These are phyloP conservation scores for Zalaria obscura DNA, from an alignment of 2,329 filamentous ascomycete species.

Conservation along the genomic window DNA sequence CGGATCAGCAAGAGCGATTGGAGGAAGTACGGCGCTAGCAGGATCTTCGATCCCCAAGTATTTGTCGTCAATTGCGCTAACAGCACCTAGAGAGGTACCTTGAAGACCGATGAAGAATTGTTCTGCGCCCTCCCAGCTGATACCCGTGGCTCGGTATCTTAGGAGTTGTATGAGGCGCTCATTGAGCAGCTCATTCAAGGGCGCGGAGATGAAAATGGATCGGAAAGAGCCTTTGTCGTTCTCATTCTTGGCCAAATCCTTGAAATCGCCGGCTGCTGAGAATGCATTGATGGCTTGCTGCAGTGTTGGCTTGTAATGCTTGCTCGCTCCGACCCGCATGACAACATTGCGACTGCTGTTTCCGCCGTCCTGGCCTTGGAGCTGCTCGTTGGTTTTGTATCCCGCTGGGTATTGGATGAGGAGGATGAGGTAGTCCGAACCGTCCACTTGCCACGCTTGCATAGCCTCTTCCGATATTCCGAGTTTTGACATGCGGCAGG, in stretches of 20 bases:
- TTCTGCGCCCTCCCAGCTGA: constrained; percentile 58
- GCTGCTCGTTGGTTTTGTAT: constrained; percentile 46
- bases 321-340: constrained; percentile 57
- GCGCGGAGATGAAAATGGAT: constrained; percentile 55
- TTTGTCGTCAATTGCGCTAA: constrained; percentile 19
- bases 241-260: constrained; percentile 5
- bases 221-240: constrained; percentile 23
- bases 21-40: constrained; percentile 23
- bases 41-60: constrained; percentile 22
- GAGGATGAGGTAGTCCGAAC: constrained; percentile 57
- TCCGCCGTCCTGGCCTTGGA: constrained; percentile 28
- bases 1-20: constrained; percentile 37
- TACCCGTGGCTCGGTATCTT: constrained; percentile 38
- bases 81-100: constrained; percentile 15
- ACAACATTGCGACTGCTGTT: constrained; percentile 26
- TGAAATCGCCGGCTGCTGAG: constrained; percentile 16
- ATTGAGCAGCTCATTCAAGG: constrained; percentile 55
- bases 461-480: constrained; percentile 60
- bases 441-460: constrained; percentile 59
- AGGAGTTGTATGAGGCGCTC: constrained; percentile 45
- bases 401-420: constrained; percentile 49
- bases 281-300: constrained; percentile 41
- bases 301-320: constrained; percentile 56
- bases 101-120: constrained; percentile 33
- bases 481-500: constrained; percentile 55